Evolutionary conservation across 2,329 filamentous ascomycete genomes (phyloP), one percentile per base, ranked within the genome.

Genomic region (Metarhizium rileyi): DNA sequence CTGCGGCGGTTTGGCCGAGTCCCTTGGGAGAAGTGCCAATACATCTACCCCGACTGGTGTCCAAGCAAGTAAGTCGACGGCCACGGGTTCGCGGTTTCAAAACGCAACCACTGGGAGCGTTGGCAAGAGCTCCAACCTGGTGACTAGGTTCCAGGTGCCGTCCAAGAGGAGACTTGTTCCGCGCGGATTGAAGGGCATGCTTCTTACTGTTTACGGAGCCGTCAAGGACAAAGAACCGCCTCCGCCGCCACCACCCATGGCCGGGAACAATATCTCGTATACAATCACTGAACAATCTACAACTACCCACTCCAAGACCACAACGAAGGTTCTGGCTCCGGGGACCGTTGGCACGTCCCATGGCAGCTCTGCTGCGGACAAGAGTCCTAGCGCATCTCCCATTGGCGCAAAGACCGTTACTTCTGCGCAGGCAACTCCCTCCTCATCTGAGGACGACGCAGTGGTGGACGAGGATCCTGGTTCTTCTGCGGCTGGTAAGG

Each of bases 181-280:
- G 2, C 36, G 28, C n/a, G 41, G 44, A 27, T 5, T 10, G 12
- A 53, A 55, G 0, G 53, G 55, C 50, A 60, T 56, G 63, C 63
- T 74, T 6, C 62, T 76, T 18, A 74, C 67, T 2, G 59, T 76
- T 12, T 76, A 75, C 60, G 70, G 62, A 42, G 60, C 64, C 49
- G 53, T 70, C 12, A 51, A 54, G 23, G 56, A 58, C 28, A 61
- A 66, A 27, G 51, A 52, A 3, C 53, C 54, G 27, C 65, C 56
- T 27, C 61, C 56, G 1, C 59, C 50, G 3, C 70, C 71, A 1
- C 70, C 70, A 1, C 62, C 57, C 20, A 62, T 61, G 63, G 61
- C 55, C 35, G 46, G 33, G 27, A 26, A 42, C 38, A 58, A 50
- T 5, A 40, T 57, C 23, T 61, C 53, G 5, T 44, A 46, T 30